These are phyloP conservation scores for Gnomoniopsis smithogilvyi DNA, from an alignment of 2,329 filamentous ascomycete species.

Conservation along the genomic window DNA sequence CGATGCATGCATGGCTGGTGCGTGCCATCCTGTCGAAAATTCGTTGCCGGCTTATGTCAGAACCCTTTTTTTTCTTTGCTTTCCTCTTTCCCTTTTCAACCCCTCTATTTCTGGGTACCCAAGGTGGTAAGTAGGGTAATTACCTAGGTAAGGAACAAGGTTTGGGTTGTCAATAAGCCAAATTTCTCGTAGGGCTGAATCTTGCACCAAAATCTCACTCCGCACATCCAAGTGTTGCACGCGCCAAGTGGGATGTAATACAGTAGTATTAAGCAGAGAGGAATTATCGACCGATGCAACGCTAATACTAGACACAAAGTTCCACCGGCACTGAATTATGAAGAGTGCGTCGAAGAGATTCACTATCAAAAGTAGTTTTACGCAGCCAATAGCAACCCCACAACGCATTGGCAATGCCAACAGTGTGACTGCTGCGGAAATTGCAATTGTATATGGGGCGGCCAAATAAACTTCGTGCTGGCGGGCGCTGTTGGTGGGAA, in stretches of 20 bases:
- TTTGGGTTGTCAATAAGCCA: background rate
- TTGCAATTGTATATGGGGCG: background rate
- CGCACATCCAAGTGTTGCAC: background rate
- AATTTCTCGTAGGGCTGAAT: background rate
- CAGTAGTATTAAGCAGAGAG: too few species aligned
- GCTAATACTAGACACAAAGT: too few species aligned
- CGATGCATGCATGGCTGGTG: background rate
- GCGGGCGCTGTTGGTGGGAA: background rate
- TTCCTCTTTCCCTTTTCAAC: background rate
- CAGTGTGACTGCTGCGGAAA: background rate
- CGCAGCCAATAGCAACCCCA: background rate
- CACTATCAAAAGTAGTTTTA: too few species aligned
- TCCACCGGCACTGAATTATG: too few species aligned
- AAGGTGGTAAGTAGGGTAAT: background rate
- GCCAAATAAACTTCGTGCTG: background rate
- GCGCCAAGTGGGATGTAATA: too few species aligned
- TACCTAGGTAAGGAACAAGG: too few species aligned
- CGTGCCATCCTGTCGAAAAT: background rate
- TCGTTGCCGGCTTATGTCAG: constrained; percentile 5
- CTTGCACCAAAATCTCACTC: background rate
- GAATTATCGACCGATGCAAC: too few species aligned
- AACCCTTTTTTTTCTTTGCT: background rate
- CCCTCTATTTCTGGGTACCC: background rate
- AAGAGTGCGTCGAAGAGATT: too few species aligned
- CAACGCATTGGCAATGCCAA: background rate